Evolutionary conservation across 306 rosid genomes (phyloP).

Genomic region (Ormosia semicastrata): DNA sequence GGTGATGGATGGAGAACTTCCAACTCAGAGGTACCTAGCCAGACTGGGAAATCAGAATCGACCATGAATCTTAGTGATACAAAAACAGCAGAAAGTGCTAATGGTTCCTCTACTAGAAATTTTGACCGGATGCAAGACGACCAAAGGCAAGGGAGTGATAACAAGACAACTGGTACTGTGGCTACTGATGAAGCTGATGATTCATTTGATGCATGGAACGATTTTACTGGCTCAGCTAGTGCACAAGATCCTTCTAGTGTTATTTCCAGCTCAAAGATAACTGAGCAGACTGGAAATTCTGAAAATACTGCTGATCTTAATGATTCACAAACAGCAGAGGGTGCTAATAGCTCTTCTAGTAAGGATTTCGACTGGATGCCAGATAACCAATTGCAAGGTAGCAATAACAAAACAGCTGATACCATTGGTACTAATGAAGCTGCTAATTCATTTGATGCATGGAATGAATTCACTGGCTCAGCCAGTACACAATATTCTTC

Average conservation of each 20-base stretch:
- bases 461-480: conserved; percentile 67
- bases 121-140: conserved; percentile 57
- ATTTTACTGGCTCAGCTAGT: conserved; percentile 54
- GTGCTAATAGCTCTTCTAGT: conserved; percentile 34
- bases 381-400: conserved; percentile 42
- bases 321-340: conserved; percentile 38
- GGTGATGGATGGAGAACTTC: conserved; percentile 55
- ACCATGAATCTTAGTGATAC: conserved; percentile 25
- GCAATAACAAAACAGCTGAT: conserved; percentile 37
- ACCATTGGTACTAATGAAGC: conserved; percentile 27
- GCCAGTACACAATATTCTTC: conserved; percentile 38
- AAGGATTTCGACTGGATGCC: conserved; percentile 48
- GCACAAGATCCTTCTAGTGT: conserved; percentile 37
- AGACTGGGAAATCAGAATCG: conserved; percentile 39
- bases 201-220: conserved; percentile 64
- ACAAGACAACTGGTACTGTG: conserved; percentile 40
- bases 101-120: conserved; percentile 35
- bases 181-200: conserved; percentile 38
- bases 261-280: conserved; percentile 35
- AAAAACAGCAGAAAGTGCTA: conserved; percentile 38
- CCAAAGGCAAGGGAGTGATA: conserved; percentile 41
- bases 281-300: conserved; percentile 38
- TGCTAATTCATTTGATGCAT: conserved; percentile 52
- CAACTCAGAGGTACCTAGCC: conserved; percentile 32
- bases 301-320: conserved; percentile 30